These are phyloP conservation scores for Cyberlindnera euphorbiae DNA, from an alignment of 805 yeast species.

Conservation along the genomic window DNA sequence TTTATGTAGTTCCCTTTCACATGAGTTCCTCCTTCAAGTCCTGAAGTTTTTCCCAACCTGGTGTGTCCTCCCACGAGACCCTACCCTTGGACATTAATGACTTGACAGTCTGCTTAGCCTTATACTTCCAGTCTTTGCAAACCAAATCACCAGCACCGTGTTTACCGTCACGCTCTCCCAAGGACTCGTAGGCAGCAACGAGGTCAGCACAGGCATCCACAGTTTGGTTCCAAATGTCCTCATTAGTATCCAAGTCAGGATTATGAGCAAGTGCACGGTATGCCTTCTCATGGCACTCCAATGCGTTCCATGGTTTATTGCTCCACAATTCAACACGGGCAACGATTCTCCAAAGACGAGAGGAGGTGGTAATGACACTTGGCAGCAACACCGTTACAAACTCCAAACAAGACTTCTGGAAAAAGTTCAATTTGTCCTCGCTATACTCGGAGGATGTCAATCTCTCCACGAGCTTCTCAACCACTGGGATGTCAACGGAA, in stretches of 20 bases:
- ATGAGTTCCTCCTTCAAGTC: conserved; percentile 28
- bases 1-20: background rate
- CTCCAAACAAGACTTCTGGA: conserved; percentile 65
- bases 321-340: conserved; percentile 87
- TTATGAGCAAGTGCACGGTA: conserved; percentile 64
- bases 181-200: conserved; percentile 78
- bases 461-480: conserved; percentile 67
- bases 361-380: conserved; percentile 51
- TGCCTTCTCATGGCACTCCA: conserved; percentile 84
- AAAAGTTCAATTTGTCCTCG: conserved; percentile 40
- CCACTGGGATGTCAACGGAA: conserved; percentile 67
- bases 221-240: conserved; percentile 67
- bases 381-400: conserved; percentile 70
- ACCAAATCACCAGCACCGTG: conserved; percentile 79
- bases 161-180: conserved; percentile 81
- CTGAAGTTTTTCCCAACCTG: conserved; percentile 65
- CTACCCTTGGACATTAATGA: conserved; percentile 77
- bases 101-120: conserved; percentile 67
- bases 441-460: conserved; percentile 47
- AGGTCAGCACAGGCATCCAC: conserved; percentile 75
- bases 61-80: conserved; percentile 71
- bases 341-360: conserved; percentile 76
- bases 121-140: conserved; percentile 89
- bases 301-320: conserved; percentile 78
- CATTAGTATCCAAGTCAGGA: conserved; percentile 60